Percentiles rank a stretch among this genome's conserved stretches.
These are phyloP conservation scores for Crithidia expoeki DNA, from an alignment of 208 protist genomes.

Conservation along the genomic window DNA sequence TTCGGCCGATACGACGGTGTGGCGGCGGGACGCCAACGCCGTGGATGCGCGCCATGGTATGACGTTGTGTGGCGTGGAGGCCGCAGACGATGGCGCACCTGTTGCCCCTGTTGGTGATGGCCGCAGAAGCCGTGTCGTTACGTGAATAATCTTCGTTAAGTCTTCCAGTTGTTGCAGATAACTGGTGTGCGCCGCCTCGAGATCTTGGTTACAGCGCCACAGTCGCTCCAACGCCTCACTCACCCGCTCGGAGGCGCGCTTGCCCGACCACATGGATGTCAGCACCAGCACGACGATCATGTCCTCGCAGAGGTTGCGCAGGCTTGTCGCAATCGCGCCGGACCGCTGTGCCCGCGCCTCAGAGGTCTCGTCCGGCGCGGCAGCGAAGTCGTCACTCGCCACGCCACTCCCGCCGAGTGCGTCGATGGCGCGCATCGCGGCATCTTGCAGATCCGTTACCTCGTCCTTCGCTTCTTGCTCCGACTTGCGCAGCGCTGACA, in stretches of 20 bases:
- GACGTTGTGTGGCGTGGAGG: neutral
- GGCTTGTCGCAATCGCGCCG: slow-evolving; percentile 16
- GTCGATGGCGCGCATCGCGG: slow-evolving; percentile 43
- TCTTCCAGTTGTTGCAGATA: slow-evolving; percentile 20
- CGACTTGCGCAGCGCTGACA: slow-evolving; percentile 8
- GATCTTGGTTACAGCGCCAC: slow-evolving; percentile 32
- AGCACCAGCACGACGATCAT: slow-evolving; percentile 50
- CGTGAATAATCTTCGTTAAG: slow-evolving; percentile 24
- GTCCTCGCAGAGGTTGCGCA: slow-evolving; percentile 50
- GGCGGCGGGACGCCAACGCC: slow-evolving; percentile 8
- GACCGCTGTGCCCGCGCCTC: slow-evolving; percentile 22
- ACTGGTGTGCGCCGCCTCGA: slow-evolving; percentile 20
- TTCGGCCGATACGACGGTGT: neutral
- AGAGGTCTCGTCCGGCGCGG: slow-evolving; percentile 18
- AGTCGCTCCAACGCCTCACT: slow-evolving; percentile 49
- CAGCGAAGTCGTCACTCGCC: slow-evolving; percentile 12
- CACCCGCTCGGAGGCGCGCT: slow-evolving; percentile 37
- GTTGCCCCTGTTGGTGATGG: neutral
- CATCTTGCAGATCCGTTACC: slow-evolving; percentile 44
- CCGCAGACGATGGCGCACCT: neutral
- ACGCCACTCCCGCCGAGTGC: slow-evolving; percentile 43
- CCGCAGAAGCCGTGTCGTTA: slow-evolving; percentile 16
- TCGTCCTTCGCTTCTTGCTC: slow-evolving; percentile 14
- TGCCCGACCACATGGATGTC: slow-evolving; percentile 45
- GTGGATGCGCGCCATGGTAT: neutral